Percentiles rank a stretch among this genome's conserved stretches.
Conservation (phyloP, 805 yeast genomes). For the Jamesozyma gamospora region DNA sequence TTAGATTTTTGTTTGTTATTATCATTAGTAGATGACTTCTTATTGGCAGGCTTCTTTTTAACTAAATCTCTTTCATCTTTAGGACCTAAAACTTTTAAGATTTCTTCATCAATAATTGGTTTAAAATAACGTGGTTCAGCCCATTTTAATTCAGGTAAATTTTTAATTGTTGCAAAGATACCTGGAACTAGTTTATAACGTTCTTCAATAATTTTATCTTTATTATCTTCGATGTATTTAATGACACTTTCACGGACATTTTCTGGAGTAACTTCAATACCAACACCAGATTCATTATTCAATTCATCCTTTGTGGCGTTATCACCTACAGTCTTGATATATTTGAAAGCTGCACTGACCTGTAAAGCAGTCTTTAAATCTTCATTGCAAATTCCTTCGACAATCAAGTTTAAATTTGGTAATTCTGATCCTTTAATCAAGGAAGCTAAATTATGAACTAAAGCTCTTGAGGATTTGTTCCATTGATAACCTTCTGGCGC, state of each 20-base stretch:
- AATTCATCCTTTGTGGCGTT: conserved; percentile 40
- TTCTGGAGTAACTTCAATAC: conserved; percentile 57
- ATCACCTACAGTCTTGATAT: conserved; percentile 44
- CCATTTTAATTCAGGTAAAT: conserved; percentile 73
- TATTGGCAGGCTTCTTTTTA: conserved; percentile 51
- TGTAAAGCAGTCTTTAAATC: conserved; percentile 61
- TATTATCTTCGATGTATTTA: conserved; percentile 49
- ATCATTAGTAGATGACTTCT: conserved; percentile 31
- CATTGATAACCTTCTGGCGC: conserved; percentile 28
- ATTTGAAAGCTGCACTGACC: conserved; percentile 71
- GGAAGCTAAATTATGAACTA: conserved; percentile 71
- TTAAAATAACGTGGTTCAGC: conserved; percentile 82
- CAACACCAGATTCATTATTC: conserved; percentile 69
- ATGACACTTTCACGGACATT: conserved; percentile 51
- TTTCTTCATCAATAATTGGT: conserved; percentile 71
- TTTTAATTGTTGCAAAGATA: conserved; percentile 67
- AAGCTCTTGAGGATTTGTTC: conserved; percentile 44
- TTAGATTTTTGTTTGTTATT: conserved; percentile 15
- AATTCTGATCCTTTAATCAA: conserved; percentile 48
- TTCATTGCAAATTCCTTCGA: conserved; percentile 53
- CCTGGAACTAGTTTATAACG: conserved; percentile 75
- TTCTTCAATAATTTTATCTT: conserved; percentile 50
- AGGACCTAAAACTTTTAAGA: conserved; percentile 74
- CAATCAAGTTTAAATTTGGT: conserved; percentile 41
- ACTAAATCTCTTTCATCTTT: conserved; percentile 88